Evolutionary conservation across 257 asterid species (phyloP), one percentile per base, ranked within the genome.

Genomic region (Salvia splendens): DNA sequence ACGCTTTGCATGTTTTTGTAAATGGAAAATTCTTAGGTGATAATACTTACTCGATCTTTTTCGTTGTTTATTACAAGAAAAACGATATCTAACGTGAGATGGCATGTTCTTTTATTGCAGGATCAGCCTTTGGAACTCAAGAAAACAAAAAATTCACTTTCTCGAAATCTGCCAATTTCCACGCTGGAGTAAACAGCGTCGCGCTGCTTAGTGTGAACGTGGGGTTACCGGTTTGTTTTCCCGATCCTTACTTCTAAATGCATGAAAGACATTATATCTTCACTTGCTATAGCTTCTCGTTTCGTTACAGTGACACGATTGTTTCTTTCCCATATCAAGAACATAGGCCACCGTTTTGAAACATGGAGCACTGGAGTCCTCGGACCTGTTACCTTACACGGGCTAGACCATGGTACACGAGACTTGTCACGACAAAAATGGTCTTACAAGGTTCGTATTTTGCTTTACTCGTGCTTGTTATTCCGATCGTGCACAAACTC

Each of bases 361-460:
- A 81, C 86, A 57, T 76, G 85, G 85, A 74, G 58, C 70, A 67
- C 89, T 0, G 99, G 99, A 69, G 87, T 93, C 67, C 73, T 83
- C 1, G 99, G 99, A 74, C 96, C 99, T 6, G 99, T 93, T 8
- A 73, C 70, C 47, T 72, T 93, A 59, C 75, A 70, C 4, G 97
- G 99, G 56, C 83, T 93, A 33, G 84, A 85, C 70, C 78, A 75
- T 15, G 97, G 97, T 41, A 66, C 76, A 4, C 61, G 64, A 75
- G 96, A 93, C 81, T 79, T 93, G 48, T 90, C 99, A 1, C 24
- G 81, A 83, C 91, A 88, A 78, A 90, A 87, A 75, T 93, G 99
- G 99, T 90, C 97, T 3, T 93, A 93, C 84, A 86, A 85, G 96
- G 98, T 93, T 41, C 14, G 69, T 64, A 14, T 61, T 54, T 24